phyloP scores from a whole-genome alignment of 257 asterid genomes.

The Solanum chaucha region DNA sequence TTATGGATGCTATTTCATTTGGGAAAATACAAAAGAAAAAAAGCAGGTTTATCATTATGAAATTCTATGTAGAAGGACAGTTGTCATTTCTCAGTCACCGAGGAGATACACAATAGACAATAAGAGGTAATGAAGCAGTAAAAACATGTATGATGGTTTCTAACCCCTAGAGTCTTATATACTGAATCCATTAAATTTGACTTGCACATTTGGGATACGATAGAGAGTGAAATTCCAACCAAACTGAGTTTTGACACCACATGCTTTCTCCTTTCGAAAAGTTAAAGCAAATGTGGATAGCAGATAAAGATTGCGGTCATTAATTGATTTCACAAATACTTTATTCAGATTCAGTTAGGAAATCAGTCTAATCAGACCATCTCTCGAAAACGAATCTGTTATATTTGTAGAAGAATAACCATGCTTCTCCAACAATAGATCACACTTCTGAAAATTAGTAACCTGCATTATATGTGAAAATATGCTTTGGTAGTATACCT shows the following conservation, averaged over 20 bases:
- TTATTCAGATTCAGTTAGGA: not conserved
- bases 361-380: not conserved
- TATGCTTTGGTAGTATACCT: not conserved
- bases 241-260: not conserved
- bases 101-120: not conserved
- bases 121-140: not conserved
- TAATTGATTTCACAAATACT: not conserved
- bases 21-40: not conserved
- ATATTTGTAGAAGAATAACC: not conserved
- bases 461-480: not conserved
- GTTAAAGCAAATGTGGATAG: not conserved
- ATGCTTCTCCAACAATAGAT: not conserved
- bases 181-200: not conserved
- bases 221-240: not conserved
- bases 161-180: not conserved
- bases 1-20: not conserved
- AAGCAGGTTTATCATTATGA: not conserved
- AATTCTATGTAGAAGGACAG: not conserved
- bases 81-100: not conserved
- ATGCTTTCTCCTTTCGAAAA: not conserved
- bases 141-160: not conserved
- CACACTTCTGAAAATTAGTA: not conserved
- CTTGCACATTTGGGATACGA: not conserved
- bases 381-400: not conserved
- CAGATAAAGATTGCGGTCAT: not conserved